phyloP scores from a whole-genome alignment of 2,329 filamentous ascomycete genomes.

The Lachnellula arida region DNA sequence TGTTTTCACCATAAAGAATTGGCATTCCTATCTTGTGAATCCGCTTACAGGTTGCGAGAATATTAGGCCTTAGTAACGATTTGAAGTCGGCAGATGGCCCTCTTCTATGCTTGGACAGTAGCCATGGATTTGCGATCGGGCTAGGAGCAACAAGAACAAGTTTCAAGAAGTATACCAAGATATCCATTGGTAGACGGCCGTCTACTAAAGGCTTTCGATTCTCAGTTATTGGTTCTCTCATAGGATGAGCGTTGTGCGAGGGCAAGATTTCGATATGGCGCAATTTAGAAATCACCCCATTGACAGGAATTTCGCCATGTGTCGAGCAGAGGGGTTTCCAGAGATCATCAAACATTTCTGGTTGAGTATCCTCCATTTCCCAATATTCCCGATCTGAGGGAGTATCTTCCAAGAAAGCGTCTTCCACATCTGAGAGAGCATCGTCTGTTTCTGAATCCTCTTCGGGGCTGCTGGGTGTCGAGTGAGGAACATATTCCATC shows the following conservation, averaged over 20 bases:
- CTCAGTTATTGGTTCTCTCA: neutral
- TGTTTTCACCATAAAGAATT: neutral
- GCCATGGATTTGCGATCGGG: neutral
- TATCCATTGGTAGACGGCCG: neutral
- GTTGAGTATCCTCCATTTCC: too few relatives aligned
- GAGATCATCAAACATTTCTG: too few relatives aligned
- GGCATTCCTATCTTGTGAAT: neutral
- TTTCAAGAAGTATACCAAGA: neutral
- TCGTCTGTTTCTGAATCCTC: too few relatives aligned
- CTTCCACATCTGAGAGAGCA: too few relatives aligned
- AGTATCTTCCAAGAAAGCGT: too few relatives aligned
- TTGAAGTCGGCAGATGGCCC: neutral
- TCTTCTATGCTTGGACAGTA: neutral
- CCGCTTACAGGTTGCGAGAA: neutral
- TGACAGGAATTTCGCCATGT: too few relatives aligned
- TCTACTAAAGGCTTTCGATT: neutral
- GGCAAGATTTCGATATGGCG: too few relatives aligned
- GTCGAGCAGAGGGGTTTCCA: too few relatives aligned
- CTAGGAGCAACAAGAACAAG: neutral
- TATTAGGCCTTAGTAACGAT: neutral
- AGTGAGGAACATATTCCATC: too few relatives aligned
- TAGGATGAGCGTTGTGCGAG: neutral
- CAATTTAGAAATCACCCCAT: too few relatives aligned
- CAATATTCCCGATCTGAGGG: too few relatives aligned
- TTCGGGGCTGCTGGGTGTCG: too few relatives aligned